These are phyloP conservation scores for Ceratobasidium sp. DNA, from an alignment of 1,284 basidiomycete genomes.

Conservation along the genomic window DNA sequence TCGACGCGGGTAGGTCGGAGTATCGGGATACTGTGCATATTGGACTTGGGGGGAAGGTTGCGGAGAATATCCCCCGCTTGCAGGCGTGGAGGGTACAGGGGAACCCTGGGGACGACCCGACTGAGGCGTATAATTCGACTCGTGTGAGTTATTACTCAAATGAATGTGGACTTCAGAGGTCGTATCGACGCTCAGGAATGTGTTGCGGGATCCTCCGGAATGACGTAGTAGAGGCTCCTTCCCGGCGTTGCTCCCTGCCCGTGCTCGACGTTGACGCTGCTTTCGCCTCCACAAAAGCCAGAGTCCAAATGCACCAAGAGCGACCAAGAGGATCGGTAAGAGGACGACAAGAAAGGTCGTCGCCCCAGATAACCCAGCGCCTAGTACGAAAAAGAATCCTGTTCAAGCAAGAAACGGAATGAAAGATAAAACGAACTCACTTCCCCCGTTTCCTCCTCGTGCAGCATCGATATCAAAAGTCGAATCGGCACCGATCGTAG, in stretches of 20 bases:
- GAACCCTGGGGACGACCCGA: neutral
- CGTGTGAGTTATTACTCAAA: neutral
- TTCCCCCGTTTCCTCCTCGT: neutral
- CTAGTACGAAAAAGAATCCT: neutral
- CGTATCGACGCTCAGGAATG: conserved; percentile 26
- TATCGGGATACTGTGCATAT: conserved; percentile 31
- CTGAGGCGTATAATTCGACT: no score
- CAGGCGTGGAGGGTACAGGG: conserved; percentile 19
- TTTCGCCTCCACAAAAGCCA: conserved; percentile 35
- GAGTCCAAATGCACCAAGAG: neutral
- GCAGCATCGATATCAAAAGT: conserved; percentile 30
- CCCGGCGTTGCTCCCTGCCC: conserved; percentile 13
- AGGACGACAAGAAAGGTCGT: conserved; percentile 25
- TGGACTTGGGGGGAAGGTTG: conserved; percentile 31
- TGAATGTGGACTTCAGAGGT: conserved; percentile 34
- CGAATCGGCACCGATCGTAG: neutral
- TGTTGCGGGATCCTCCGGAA: neutral
- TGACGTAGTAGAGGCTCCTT: conserved; percentile 13
- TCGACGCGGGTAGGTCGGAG: conserved; percentile 6
- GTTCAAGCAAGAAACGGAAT: no score
- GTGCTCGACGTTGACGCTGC: neutral
- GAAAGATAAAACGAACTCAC: neutral
- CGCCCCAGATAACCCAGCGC: conserved; percentile 22
- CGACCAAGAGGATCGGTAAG: conserved; percentile 29
- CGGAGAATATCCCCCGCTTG: conserved; percentile 8